Evolutionary conservation across 2,329 filamentous ascomycete species (phyloP), one percentile per base, ranked within the genome.

Genomic region (Myriosclerotinia curreyana): DNA sequence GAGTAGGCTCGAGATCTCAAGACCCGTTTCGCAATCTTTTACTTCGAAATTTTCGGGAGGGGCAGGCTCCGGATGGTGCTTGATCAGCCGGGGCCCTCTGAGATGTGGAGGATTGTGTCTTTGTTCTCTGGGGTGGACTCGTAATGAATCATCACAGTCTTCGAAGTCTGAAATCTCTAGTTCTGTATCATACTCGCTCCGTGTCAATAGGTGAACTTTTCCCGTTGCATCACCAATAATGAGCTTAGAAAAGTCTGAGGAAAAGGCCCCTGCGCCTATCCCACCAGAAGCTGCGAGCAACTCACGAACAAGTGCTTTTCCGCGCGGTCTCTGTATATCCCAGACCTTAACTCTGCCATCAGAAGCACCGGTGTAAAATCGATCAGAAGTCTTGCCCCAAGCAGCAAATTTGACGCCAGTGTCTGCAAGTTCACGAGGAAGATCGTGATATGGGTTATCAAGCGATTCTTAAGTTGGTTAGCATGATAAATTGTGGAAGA

Each of bases 341-440:
- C 86, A 88, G 2, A 84, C 83, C 66, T 85, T 87, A 20, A 88
- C 78, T 0, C 82, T 77, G 1, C 86, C 86, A 66, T 88, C 86
- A 1, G 85, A 87, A 0, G 83, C 84, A 0, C 85, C 86, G 0
- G 85, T 87, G 68, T 88, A 88, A 51, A 88, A 79, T 0, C 85
- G 79, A 62, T 86, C 82, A 0, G 77, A 73, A 0, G 80, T 82
- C 20, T 77, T 79, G 0, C 83, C 85, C 86, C 85, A 88, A 5
- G 84, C 81, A 0, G 81, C 81, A 68, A 88, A 87, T 70, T 87
- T 87, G 50, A 87, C 83, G 2, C 86, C 86, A 0, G 82, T 82
- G 65, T 88, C 86, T 59, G 84, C 83, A 11, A 77, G 75, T 64
- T 85, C 83, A 15, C 81, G 74, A 46, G 69, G 68, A 15, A 71